A percentile compares a stretch with the other conserved stretches of the same genome.
phyloP scores from a whole-genome alignment of 805 yeast species.

The Kluyveromyces siamensis region DNA sequence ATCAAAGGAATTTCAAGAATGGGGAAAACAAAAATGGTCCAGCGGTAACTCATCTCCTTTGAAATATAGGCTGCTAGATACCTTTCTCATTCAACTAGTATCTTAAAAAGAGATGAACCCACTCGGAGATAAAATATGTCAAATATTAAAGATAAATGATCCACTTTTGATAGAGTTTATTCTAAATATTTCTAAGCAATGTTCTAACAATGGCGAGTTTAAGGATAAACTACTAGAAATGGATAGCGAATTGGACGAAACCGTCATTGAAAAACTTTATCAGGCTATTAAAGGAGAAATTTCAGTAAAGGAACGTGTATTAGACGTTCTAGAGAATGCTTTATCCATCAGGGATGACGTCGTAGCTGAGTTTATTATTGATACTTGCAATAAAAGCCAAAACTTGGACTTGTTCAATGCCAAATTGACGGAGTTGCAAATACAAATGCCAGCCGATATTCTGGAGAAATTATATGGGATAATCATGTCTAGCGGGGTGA shows the following conservation, averaged over 20 bases:
- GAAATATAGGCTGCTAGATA: no score
- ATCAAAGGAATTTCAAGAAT: no score
- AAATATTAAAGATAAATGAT: constrained; percentile 32
- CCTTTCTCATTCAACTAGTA: no score
- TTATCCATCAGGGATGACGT: constrained; percentile 13
- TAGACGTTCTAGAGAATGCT: constrained; percentile 7
- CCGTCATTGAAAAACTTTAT: constrained; percentile 10
- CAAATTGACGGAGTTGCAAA: constrained; percentile 15
- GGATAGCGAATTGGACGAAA: constrained; percentile 33
- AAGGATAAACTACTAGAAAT: constrained; percentile 30
- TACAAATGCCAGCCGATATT: constrained; percentile 12
- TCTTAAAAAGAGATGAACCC: neutral
- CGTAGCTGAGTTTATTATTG: constrained; percentile 17
- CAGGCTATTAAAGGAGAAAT: constrained; percentile 1
- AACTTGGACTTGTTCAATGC: constrained; percentile 7
- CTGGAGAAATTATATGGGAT: constrained; percentile 7
- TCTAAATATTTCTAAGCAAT: constrained; percentile 29
- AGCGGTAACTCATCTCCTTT: no score
- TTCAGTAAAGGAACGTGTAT: constrained; percentile 6
- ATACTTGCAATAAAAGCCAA: constrained; percentile 10
- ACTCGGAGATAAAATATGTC: constrained; percentile 8
- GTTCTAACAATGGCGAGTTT: constrained; percentile 30
- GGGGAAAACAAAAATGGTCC: no score
- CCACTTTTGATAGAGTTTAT: constrained; percentile 39
- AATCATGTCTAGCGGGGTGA: neutral